Base-by-base conservation (phyloP, 345 rosid species). In the Citrus cavaleriei region DNA sequence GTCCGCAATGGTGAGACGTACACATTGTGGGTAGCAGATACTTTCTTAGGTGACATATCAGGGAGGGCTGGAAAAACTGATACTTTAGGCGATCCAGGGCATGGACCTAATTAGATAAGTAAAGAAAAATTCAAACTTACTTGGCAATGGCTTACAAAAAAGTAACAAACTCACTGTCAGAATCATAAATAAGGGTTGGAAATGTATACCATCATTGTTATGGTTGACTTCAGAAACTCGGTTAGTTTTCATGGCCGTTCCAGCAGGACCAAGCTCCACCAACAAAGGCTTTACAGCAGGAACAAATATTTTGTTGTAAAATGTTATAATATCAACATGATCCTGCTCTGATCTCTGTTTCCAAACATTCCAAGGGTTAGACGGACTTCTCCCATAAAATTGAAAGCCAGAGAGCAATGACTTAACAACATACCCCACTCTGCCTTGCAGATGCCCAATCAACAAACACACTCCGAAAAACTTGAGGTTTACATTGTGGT, bases 31-130 rank as follows among this genome's bases (percentile, higher is more conserved):
- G 85, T 83, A 40, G 99, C 89, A 42, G 98, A 95, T 54, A 93
- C 93, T 89, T 95, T 95, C 84, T 90, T 93, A 1, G 99, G 98
- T 35, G 99, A 95, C 99, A 95, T 93, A 81, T 95, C 98, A 46
- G 99, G 99, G 63, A 95, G 93, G 83, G 79, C 89, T 73, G 98
- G 97, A 80, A 95, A 95, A 72, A 91, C 85, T 64, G 94, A 85
- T 62, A 90, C 88, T 82, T 91, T 93, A 40, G 99, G 99, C 24
- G 98, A 93, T 82, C 92, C 96, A 13, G 97, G 97, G 77, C 96
- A 89, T 68, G 83, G 93, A 84, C 93, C 98, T 95, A 76, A 49
- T 80, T 55, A 57, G 60, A n/a, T 59, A 79, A 79, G 62, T 32
- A 60, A 76, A 68, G 81, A 76, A 75, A 71, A 78, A 77, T 51